These are phyloP conservation scores for Xylogone sp. DNA, from an alignment of 2,329 filamentous ascomycete species.

Conservation along the genomic window DNA sequence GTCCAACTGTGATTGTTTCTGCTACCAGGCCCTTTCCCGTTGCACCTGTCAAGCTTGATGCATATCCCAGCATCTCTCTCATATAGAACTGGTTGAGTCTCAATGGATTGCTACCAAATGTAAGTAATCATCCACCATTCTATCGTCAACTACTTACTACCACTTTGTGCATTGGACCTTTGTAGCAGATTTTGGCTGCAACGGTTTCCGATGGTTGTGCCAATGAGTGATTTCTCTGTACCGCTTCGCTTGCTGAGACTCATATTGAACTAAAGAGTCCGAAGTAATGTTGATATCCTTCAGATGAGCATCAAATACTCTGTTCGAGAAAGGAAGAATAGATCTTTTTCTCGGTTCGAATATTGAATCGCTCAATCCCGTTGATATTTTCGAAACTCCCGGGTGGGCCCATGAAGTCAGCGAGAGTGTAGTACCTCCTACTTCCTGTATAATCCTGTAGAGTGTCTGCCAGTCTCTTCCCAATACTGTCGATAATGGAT, in stretches of 20 bases:
- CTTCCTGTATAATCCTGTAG: conserved; percentile 23
- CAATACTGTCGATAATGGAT: conserved; percentile 11
- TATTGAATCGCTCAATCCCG: no score
- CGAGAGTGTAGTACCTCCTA: conserved; percentile 27
- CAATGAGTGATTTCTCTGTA: conserved; percentile 54
- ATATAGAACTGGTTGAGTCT: conserved; percentile 56
- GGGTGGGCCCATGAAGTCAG: conserved; percentile 11
- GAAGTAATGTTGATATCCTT: conserved; percentile 35
- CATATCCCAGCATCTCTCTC: conserved; percentile 64
- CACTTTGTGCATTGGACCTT: conserved; percentile 30
- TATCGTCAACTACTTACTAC: conserved; percentile 18
- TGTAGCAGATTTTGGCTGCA: conserved; percentile 41
- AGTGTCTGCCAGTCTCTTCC: conserved; percentile 21
- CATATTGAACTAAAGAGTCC: conserved; percentile 19
- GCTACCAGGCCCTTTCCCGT: conserved; percentile 60
- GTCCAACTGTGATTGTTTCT: conserved; percentile 55
- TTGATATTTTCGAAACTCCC: no score
- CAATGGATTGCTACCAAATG: conserved; percentile 22
- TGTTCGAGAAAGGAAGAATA: conserved; percentile 45
- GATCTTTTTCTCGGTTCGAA: neutral
- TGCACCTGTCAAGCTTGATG: conserved; percentile 64
- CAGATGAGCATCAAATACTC: conserved; percentile 43
- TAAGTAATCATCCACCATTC: conserved; percentile 3
- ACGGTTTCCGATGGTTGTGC: conserved; percentile 54
- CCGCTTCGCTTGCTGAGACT: conserved; percentile 27